Evolutionary conservation across 768 basidiomycete species (phyloP), one percentile per base, ranked within the genome.

Genomic region (Termitomyces heimii): DNA sequence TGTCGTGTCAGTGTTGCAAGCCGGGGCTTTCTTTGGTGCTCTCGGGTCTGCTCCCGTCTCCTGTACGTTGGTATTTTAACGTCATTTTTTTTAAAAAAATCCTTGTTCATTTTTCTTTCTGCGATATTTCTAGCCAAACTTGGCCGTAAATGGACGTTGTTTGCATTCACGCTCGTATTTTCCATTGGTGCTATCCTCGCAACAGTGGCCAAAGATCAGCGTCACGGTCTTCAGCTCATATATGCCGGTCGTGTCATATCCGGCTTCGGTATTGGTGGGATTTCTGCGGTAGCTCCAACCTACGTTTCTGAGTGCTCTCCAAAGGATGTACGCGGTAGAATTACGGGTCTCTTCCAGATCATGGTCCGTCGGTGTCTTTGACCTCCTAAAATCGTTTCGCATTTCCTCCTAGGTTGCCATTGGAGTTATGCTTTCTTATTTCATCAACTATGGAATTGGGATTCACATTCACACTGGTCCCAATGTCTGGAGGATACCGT

Each of bases 251-350:
- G 92, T 56, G 87, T 92, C 43, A 73, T 93, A 50, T 82, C 86
- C 20, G 92, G 92, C 53, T 44, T 92, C 29, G 92, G 92, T 39
- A 86, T 94, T 50, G 92, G 93, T 62, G 86, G 79, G 6, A 91
- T 94, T 62, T 90, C 76, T 12, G 83, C 86, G n/a, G 86, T 93
- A 3, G 85, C 91, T 1, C 94, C 92, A 5, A 85, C 90, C 0
- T 95, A 83, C 66, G 91, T 94, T 22, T 86, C 89, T 10, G 94
- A 95, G 69, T 92, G 91, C 68, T 80, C 86, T 2, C 94, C 94
- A 5, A 94, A 93, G 67, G 79, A 90, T 22, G 88, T 92, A 6
- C 86, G 93, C 59, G 92, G 92, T 6, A 80, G 89, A 49, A 90
- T 94, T 62, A 92, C 89, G 0, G 91, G 92, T 44, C 66, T 89